Base-by-base conservation (phyloP, 495 filamentous ascomycete genomes). In the Aspergillus cavernicola region DNA sequence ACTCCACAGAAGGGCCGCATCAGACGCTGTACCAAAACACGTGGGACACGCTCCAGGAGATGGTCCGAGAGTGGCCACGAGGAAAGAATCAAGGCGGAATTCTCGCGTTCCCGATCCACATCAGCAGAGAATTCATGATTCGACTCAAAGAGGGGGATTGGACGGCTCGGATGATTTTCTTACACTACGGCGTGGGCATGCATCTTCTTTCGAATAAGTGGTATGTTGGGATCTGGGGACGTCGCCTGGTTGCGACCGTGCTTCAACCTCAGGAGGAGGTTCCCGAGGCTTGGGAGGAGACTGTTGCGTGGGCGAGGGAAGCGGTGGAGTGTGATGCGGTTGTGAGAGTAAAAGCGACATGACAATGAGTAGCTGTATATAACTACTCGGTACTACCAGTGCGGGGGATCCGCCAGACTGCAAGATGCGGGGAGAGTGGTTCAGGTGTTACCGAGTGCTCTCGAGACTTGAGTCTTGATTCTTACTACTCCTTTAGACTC, bases 141-240 rank as follows among this genome's bases (percentile, higher is more conserved):
- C 31, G 67, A 0, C 48, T 71, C 0, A 60, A 68, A 26, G 45
- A 63, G 2, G 69, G 66, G 1, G 65, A 74, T 51, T 72, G 71
- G 69, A 35, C 64, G 28, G 66, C 68, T 5, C 68, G 66, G 0
- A 62, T 72, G n/a, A 13, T 74, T 3, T 72, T 72, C 28, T 48
- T 74, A 23, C 64, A 72, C 52, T 70, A 70, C 52, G 63, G 65
- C 5, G 60, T 70, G 4, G 63, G 59, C 0, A 66, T 74, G 65
- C 66, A 66, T 42, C 63, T 74, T 13, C 28, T 70, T 33, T 69
- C 63, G 1, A 54, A 72, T 52, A 62, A 64, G 23, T 74, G 71
- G 71, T 74, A 67, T 54, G 69, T 72, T 12, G 57, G 59, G 9
- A 64, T 67, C 16, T 67, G 63, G 62, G 69, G 71, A 2, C 63